Conservation (phyloP, 768 basidiomycete species). For the Collybia nuda region DNA sequence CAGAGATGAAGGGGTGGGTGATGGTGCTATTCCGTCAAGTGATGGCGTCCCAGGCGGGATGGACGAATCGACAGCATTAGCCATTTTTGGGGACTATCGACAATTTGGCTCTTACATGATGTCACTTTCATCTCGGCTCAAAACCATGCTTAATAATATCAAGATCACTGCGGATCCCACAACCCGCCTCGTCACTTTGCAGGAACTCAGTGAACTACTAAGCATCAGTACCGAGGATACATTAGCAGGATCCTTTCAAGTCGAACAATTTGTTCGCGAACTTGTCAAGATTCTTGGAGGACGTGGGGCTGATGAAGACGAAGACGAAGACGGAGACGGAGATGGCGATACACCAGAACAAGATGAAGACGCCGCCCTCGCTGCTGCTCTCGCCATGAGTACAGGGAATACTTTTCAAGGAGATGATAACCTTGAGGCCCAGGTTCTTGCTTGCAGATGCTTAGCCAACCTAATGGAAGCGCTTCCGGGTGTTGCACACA, state of each 20-base stretch:
- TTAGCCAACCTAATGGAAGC: constrained; percentile 98
- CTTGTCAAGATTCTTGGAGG: constrained; percentile 89
- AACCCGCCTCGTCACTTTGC: constrained; percentile 83
- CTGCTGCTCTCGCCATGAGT: constrained; percentile 85
- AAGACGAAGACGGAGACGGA: constrained; percentile 66
- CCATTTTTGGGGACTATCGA: constrained; percentile 85
- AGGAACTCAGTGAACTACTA: constrained; percentile 92
- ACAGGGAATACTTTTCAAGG: constrained; percentile 66
- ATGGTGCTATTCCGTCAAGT: constrained; percentile 31
- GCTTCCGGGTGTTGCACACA: constrained; percentile 96
- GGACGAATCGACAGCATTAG: constrained; percentile 72
- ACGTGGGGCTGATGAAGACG: constrained; percentile 71
- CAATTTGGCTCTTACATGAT: constrained; percentile 93
- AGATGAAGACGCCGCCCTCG: constrained; percentile 86
- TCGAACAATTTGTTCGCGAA: constrained; percentile 89
- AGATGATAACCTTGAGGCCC: constrained; percentile 89
- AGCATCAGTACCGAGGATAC: constrained; percentile 98
- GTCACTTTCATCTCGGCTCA: constrained; percentile 83
- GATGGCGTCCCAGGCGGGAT: constrained; percentile 50
- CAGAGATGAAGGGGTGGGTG: constrained; percentile 41
- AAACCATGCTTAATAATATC: constrained; percentile 89
- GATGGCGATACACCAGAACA: constrained; percentile 61
- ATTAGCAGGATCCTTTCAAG: constrained; percentile 91
- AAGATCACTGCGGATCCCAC: constrained; percentile 81
- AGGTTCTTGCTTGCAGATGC: constrained; percentile 94